Evolutionary conservation across 805 yeast species (phyloP), one percentile per base, ranked within the genome.

Genomic region (Candida parachauliodes): DNA sequence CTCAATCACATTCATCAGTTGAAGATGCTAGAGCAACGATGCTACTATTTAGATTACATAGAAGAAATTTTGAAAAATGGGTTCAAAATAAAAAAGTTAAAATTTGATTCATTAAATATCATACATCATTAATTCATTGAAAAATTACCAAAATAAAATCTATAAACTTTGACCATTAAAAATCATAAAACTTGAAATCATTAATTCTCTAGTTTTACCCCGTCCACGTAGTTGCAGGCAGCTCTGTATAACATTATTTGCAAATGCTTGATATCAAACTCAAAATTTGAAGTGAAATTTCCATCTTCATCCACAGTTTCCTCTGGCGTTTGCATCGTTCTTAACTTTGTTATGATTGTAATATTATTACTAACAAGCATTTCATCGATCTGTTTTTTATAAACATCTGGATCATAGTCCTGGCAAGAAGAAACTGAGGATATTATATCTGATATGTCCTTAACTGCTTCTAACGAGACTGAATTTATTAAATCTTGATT

Each of bases 11-110:
- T 62, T 83, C 93, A 3, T 86, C 96, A 0, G 86, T 88, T 1
- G 95, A 87, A 53, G 97, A 88, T 63, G 95, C 96, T 0, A 76
- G 77, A 51, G 89, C 89, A 1, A 80, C 96, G 0, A 89, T 88
- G 95, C 56, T 81, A 42, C 59, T 88, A n/a, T 88, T 79, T 52
- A 72, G 84, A 43, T 52, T 74, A 36, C 73, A 76, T 44, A 81
- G 76, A 52, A 67, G 63, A 37, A 86, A 76, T 37, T 81, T 85
- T 51, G 93, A 81, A 46, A 62, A 60, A 26, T 39, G 39, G 19
- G 15, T 28, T 29, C 34, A 37, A 24, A 36, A 42, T 21, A 37
- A 34, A 26, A 34, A 34, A 18, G 17, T 32, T 24, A 32, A 17
- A 24, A 21, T 21, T n/a, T 3, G 6, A 25, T 34, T 20, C 5